Evolutionary conservation across 2,329 filamentous ascomycete species (phyloP), one percentile per base, ranked within the genome.

Genomic region (Alternaria consortialis): DNA sequence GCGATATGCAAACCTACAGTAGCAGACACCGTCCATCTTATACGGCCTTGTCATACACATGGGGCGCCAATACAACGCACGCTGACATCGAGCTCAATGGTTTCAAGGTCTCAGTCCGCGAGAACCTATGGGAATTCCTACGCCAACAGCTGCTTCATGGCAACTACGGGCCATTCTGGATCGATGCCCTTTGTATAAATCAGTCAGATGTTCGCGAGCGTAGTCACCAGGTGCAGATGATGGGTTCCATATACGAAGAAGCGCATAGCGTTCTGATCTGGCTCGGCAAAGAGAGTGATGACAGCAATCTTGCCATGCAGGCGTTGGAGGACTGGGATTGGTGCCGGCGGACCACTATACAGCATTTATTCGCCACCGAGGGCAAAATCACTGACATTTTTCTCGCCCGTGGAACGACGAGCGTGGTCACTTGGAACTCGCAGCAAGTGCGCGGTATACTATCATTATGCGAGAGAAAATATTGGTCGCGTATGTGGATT

Each of bases 151-250:
- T 17, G 40, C 23, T 31, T 17, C 34, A 44, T n/a, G 27, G 13
- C 12, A 39, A 54, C 15, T 23, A 29, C 8, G 37, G 37, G 4
- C 23, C 25, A 2, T 34, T 66, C 6, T 68, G 70, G 73, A 63
- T 66, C 5, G 74, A 74, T 52, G 62, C 63, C 0, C 27, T 76
- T 12, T 74, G 70, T 47, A 71, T 75, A 29, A 56, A 75, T 15
- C 56, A 67, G 37, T 23, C 46, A 5, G 56, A 63, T 9, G 40
- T 57, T 9, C 17, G 25, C n/a, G 65, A 68, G 48, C 47, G 53
- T 2, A 65, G 54, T 52, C 52, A 61, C 7, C 65, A 68, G 46
- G 64, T 67, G 12, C 20, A 12, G 7, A 17, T 56, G 34, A 68
- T 67, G 65, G 17, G 11, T 3, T 13, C 3, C 20, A 46, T 46